These are phyloP conservation scores for Suillus ampliporus DNA, from an alignment of 768 basidiomycete species.

Conservation along the genomic window DNA sequence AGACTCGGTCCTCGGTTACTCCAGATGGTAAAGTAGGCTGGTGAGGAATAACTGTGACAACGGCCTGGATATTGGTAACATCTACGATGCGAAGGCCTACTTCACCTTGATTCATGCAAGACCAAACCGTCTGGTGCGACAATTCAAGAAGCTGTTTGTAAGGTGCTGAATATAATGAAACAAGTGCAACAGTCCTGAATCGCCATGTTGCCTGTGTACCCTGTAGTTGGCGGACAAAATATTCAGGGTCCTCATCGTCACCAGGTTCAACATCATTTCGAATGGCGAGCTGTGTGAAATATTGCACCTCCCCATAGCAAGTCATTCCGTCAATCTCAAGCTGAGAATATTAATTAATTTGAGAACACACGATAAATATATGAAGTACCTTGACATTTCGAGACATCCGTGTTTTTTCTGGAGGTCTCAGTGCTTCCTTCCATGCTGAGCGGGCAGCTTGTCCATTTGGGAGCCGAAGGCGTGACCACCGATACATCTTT, in stretches of 20 bases:
- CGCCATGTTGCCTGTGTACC: too few species aligned
- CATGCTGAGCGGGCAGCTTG: slow-evolving; percentile 41
- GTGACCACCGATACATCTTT: slow-evolving; percentile 34
- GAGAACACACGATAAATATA: background rate
- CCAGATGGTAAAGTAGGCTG: too few species aligned
- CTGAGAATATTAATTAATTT: slow-evolving; percentile 8
- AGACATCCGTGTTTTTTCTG: slow-evolving; percentile 30
- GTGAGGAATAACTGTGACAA: slow-evolving; percentile 30
- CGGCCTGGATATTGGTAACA: slow-evolving; percentile 21
- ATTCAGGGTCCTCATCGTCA: background rate
- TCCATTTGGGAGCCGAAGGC: slow-evolving; percentile 42
- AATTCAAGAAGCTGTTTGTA: slow-evolving; percentile 18
- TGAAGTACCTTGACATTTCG: slow-evolving; percentile 41
- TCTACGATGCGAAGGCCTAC: slow-evolving; percentile 20
- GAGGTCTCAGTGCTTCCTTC: slow-evolving; percentile 30
- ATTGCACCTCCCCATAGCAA: slow-evolving; percentile 20
- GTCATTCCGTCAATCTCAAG: background rate
- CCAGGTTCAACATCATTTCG: background rate
- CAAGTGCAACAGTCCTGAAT: slow-evolving; percentile 21
- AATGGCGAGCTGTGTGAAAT: slow-evolving; percentile 16
- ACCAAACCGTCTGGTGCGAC: slow-evolving; percentile 25
- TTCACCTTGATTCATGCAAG: slow-evolving; percentile 25
- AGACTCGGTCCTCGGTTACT: background rate
- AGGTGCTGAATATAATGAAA: slow-evolving; percentile 28
- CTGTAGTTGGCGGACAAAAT: too few species aligned